These are phyloP conservation scores for Kwoniella bestiolae DNA, from an alignment of 768 basidiomycete species.

Conservation along the genomic window DNA sequence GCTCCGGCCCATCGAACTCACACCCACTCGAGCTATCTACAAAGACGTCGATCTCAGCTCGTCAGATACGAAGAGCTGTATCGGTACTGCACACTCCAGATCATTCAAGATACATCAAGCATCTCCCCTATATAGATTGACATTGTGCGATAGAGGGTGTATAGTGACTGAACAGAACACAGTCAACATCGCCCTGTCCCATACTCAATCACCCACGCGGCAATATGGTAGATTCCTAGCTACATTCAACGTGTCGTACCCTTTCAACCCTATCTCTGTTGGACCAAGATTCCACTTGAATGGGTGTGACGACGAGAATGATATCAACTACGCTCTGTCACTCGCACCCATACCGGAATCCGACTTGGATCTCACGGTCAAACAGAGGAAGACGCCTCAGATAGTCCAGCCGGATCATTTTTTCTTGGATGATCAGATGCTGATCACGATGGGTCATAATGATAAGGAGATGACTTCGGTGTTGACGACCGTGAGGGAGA, in stretches of 20 bases:
- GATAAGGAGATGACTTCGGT: conserved; percentile 18
- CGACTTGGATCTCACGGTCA: conserved; percentile 5
- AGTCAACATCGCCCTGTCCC: conserved; percentile 15
- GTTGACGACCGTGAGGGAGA: conserved; percentile 13
- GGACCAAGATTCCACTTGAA: conserved; percentile 20
- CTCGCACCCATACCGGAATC: conserved; percentile 7
- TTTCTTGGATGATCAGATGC: conserved; percentile 25
- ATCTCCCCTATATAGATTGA: conserved; percentile 21
- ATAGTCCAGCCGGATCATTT: conserved; percentile 21
- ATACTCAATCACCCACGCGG: conserved; percentile 5
- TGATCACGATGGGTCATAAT: conserved; percentile 23
- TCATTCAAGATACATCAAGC: conserved; percentile 20
- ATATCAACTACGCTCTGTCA: conserved; percentile 22
- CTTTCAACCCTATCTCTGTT: conserved; percentile 24
- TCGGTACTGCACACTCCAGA: conserved; percentile 4
- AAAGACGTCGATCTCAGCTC: background rate
- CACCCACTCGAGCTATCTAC: conserved; percentile 4
- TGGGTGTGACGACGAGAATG: conserved; percentile 15
- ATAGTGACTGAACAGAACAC: conserved; percentile 18
- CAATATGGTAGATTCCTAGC: conserved; percentile 25
- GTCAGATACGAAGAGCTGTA: conserved; percentile 1
- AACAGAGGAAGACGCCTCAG: background rate
- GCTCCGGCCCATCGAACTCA: conserved; percentile 10
- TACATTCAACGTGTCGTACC: conserved; percentile 17
- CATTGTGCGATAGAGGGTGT: conserved; percentile 24